Conservation (phyloP, 805 yeast genomes). For the Pichia heedii region DNA sequence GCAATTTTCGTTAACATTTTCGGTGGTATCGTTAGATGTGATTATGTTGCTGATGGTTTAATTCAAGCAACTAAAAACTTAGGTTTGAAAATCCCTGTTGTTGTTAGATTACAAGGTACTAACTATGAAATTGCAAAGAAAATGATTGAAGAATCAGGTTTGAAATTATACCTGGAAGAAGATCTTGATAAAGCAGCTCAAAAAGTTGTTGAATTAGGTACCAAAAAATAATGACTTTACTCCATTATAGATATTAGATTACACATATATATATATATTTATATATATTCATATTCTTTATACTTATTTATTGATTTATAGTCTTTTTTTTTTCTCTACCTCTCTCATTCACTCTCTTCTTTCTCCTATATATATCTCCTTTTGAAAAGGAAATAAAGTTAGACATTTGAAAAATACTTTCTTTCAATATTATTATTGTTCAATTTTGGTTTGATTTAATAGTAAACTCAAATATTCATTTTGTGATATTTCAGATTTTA, state of each 20-base stretch:
- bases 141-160: conserved; percentile 78
- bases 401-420: no score
- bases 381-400: no score
- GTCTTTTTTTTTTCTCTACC: not conserved
- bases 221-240: no score
- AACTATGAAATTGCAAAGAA: conserved; percentile 83
- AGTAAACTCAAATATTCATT: conserved; percentile 27
- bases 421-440: not conserved
- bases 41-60: conserved; percentile 95
- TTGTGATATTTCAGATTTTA: conserved; percentile 20
- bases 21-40: conserved; percentile 99
- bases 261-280: not conserved
- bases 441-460: conserved; percentile 15
- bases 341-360: not conserved
- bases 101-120: conserved; percentile 98
- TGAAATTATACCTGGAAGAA: conserved; percentile 83
- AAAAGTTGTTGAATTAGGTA: conserved; percentile 71
- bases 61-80: conserved; percentile 91
- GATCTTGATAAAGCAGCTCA: conserved; percentile 97
- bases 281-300: not conserved
- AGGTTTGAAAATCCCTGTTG: conserved; percentile 86
- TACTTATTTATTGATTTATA: not conserved
- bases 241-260: not conserved
- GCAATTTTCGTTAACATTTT: conserved; percentile 97
- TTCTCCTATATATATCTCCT: no score